phyloP scores from a whole-genome alignment of 768 basidiomycete species.

The Mycena chlorophos region DNA sequence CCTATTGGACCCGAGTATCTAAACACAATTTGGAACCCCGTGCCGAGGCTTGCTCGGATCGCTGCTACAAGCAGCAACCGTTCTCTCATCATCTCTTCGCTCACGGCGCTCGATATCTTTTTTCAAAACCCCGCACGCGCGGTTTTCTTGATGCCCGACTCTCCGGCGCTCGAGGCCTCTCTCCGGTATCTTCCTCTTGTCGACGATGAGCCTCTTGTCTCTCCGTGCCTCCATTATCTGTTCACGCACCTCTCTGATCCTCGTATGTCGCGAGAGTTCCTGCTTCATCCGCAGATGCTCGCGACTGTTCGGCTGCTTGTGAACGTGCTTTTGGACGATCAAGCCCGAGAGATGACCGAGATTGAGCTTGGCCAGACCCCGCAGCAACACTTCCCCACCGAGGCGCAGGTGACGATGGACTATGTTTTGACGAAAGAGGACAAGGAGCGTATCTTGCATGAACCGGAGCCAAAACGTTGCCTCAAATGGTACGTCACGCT shows the following conservation, averaged over 20 bases:
- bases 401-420: too few species aligned
- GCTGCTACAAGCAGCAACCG: conserved; percentile 65
- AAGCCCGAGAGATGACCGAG: too few species aligned
- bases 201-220: conserved; percentile 65
- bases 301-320: conserved; percentile 67
- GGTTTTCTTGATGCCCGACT: conserved; percentile 50
- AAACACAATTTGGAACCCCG: conserved; percentile 44
- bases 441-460: conserved; percentile 53
- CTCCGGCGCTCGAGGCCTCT: conserved; percentile 61
- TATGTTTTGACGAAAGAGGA: conserved; percentile 75
- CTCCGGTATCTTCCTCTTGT: conserved; percentile 77
- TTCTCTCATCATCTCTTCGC: conserved; percentile 67
- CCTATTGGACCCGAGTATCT: conserved; percentile 34
- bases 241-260: conserved; percentile 73
- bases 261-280: conserved; percentile 73
- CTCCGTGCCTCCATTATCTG: conserved; percentile 71
- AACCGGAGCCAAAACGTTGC: conserved; percentile 76
- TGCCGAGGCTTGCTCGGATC: conserved; percentile 57
- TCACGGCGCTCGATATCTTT: conserved; percentile 60
- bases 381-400: too few species aligned
- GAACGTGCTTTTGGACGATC: conserved; percentile 66
- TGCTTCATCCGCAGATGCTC: conserved; percentile 70
- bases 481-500: conserved; percentile 70
- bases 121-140: conserved; percentile 63
- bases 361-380: too few species aligned